These are phyloP conservation scores for Grosmannia clavigera DNA, from an alignment of 2,329 filamentous ascomycete species.

Conservation along the genomic window DNA sequence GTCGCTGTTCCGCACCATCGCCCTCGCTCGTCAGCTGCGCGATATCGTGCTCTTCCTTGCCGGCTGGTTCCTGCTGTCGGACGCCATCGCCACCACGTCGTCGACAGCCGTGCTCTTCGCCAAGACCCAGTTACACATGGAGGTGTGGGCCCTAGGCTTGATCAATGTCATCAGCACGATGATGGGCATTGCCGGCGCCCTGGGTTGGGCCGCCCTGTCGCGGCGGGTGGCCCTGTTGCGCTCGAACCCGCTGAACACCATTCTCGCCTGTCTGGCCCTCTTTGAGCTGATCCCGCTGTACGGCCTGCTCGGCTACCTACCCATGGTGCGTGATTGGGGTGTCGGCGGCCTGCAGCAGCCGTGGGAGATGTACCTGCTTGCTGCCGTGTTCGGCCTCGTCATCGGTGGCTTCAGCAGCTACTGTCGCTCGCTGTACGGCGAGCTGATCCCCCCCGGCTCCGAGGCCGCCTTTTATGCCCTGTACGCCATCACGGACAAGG, in stretches of 20 bases:
- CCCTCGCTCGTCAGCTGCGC: constrained; percentile 57
- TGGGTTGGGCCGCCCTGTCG: constrained; percentile 76
- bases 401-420: constrained; percentile 88
- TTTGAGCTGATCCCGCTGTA: constrained; percentile 93
- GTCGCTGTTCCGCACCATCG: constrained; percentile 68
- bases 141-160: constrained; percentile 72
- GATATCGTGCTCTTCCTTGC: constrained; percentile 70
- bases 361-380: constrained; percentile 94
- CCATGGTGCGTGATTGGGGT: constrained; percentile 61
- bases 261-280: constrained; percentile 78
- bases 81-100: constrained; percentile 87
- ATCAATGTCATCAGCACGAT: constrained; percentile 89
- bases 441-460: constrained; percentile 85
- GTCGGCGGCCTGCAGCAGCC: constrained; percentile 79
- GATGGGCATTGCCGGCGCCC: constrained; percentile 74
- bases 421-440: constrained; percentile 82
- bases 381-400: constrained; percentile 83
- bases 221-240: constrained; percentile 46
- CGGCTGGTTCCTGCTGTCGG: constrained; percentile 90
- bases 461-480: constrained; percentile 94
- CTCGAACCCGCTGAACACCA: constrained; percentile 64
- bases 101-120: constrained; percentile 93
- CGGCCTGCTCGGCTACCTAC: constrained; percentile 76
- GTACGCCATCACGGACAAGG: constrained; percentile 96
- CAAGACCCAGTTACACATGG: constrained; percentile 86